phyloP scores from a whole-genome alignment of 208 protist species.

The Trypanosoma platydactyli region DNA sequence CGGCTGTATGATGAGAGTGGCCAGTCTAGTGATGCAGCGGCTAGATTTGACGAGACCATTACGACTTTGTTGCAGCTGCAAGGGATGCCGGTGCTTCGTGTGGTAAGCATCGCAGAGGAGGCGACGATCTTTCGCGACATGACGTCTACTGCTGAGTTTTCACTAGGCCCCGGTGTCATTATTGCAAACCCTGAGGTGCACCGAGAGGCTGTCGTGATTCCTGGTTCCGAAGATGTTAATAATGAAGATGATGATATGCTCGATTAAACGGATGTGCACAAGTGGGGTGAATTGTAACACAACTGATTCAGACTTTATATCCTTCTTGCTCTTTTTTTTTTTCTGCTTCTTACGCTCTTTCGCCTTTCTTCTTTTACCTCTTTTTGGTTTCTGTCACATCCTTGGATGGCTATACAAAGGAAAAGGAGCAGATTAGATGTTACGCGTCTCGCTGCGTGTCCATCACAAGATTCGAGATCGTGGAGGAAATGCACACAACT shows the following conservation, averaged over 20 bases:
- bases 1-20: constrained; percentile 87
- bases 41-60: constrained; percentile 44
- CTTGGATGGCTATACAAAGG: background rate
- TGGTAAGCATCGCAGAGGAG: constrained; percentile 61
- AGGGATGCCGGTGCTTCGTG: constrained; percentile 33
- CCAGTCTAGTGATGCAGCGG: constrained; percentile 40
- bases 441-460: constrained; percentile 15
- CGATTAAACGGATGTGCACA: constrained; percentile 15
- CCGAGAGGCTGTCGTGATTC: background rate
- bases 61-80: constrained; percentile 31
- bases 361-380: background rate
- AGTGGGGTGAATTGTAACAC: background rate
- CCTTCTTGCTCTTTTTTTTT: constrained; percentile 10
- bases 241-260: constrained; percentile 25
- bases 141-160: constrained; percentile 10
- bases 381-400: background rate
- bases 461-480: constrained; percentile 51
- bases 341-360: constrained; percentile 5
- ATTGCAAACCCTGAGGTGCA: constrained; percentile 16
- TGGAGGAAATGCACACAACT: constrained; percentile 49
- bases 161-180: constrained; percentile 9
- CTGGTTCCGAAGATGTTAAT: constrained; percentile 3
- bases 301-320: background rate
- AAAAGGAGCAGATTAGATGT: constrained; percentile 23
- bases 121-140: constrained; percentile 38